These are phyloP conservation scores for Takakia lepidozioides DNA, from an alignment of 225 moss, liverwort and hornwort species.

Conservation along the genomic window DNA sequence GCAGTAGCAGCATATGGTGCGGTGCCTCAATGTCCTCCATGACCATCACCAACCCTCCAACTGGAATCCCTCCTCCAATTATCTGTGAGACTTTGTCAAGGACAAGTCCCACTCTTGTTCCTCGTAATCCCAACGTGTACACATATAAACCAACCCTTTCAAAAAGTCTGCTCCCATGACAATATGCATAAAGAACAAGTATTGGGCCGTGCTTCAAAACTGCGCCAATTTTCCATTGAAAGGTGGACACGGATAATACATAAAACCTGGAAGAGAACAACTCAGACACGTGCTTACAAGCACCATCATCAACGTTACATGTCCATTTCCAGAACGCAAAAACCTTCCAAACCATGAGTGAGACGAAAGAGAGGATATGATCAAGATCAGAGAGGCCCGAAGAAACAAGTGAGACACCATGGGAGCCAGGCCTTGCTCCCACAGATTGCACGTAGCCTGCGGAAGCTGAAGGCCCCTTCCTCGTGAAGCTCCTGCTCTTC, in stretches of 20 bases:
- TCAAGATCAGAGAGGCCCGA: slow-evolving; percentile 82
- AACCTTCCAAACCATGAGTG: not conserved
- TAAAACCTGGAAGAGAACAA: too few species aligned
- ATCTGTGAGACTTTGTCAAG: slow-evolving; percentile 64
- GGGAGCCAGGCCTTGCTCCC: slow-evolving; percentile 70
- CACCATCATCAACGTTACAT: too few species aligned
- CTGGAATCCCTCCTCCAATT: slow-evolving; percentile 82
- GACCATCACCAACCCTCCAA: slow-evolving; percentile 84
- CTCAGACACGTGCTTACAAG: too few species aligned
- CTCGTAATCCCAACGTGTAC: too few species aligned
- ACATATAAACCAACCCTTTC: too few species aligned
- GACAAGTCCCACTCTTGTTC: slow-evolving; percentile 9
- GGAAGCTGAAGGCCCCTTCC: slow-evolving; percentile 29
- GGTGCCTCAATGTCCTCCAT: slow-evolving; percentile 95
- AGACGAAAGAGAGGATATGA: slow-evolving; percentile 54
- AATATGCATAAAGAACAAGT: too few species aligned
- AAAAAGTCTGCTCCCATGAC: too few species aligned
- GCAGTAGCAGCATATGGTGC: slow-evolving; percentile 84
- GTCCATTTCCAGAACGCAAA: not conserved
- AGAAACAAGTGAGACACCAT: slow-evolving; percentile 75
- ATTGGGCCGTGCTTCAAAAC: too few species aligned
- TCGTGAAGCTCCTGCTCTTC: slow-evolving; percentile 60
- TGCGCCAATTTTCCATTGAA: too few species aligned
- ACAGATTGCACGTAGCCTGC: slow-evolving; percentile 45
- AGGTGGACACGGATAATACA: too few species aligned